These are phyloP conservation scores for Nakazawaea laoshanensis DNA, from an alignment of 805 yeast species.

Conservation along the genomic window DNA sequence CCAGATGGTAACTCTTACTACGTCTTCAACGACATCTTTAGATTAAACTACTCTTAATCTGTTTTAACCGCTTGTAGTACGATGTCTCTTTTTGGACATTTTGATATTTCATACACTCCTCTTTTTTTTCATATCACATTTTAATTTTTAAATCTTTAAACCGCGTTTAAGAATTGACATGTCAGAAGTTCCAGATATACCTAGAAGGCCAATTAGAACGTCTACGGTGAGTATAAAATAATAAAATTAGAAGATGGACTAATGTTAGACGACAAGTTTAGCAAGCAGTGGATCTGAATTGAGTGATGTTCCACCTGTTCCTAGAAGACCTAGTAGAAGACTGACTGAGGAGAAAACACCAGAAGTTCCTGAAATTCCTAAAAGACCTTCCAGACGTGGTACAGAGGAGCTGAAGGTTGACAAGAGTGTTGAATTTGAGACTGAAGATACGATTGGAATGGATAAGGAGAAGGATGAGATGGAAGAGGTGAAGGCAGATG, in stretches of 20 bases:
- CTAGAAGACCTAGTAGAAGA: slow-evolving; percentile 10
- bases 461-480: slow-evolving; percentile 3
- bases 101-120: background rate
- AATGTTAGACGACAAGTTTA: no score
- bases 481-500: slow-evolving; percentile 1
- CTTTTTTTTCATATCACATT: background rate
- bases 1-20: slow-evolving; percentile 89
- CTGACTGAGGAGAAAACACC: background rate
- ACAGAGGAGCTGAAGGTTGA: background rate
- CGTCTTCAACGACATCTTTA: slow-evolving; percentile 94
- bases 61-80: background rate
- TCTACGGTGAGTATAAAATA: no score
- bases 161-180: slow-evolving; percentile 1
- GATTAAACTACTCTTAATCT: slow-evolving; percentile 70
- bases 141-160: slow-evolving; percentile 5
- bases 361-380: no score
- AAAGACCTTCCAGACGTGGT: no score
- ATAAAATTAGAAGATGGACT: no score
- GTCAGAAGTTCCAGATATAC: slow-evolving; percentile 14
- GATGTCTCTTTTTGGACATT: no score
- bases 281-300: no score
- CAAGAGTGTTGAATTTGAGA: background rate
- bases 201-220: slow-evolving; percentile 11
- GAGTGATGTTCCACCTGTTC: slow-evolving; percentile 10
- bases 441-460: slow-evolving; percentile 10